These are phyloP conservation scores for Talaromyces sp. DNA, from an alignment of 2,329 filamentous ascomycete species.

Conservation along the genomic window DNA sequence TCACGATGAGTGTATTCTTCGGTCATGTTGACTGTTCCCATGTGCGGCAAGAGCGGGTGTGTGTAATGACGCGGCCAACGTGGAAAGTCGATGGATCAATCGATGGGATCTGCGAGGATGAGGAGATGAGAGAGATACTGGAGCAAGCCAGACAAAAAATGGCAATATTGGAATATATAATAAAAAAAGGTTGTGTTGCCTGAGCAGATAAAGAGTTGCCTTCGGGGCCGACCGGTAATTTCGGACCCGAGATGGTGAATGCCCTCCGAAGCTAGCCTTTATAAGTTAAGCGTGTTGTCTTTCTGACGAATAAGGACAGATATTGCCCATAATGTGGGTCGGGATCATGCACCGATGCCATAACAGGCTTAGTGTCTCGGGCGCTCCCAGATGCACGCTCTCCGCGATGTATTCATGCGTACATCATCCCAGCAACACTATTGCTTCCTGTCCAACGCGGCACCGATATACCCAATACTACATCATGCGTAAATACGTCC, in stretches of 20 bases:
- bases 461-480: no score
- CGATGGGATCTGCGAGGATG: neutral
- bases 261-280: neutral
- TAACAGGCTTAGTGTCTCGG: neutral
- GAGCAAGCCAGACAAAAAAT: neutral
- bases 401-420: neutral
- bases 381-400: neutral
- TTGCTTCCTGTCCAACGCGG: neutral
- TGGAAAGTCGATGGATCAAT: neutral
- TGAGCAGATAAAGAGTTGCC: neutral
- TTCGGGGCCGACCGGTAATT: neutral
- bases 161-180: neutral
- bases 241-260: slow-evolving; percentile 4
- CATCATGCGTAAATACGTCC: no score
- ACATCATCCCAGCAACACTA: neutral
- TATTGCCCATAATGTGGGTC: neutral
- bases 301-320: neutral
- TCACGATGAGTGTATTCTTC: neutral
- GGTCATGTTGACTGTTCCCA: neutral
- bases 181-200: neutral
- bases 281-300: neutral
- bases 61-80: neutral
- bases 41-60: neutral
- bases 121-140: neutral
- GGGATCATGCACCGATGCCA: neutral